phyloP scores from a whole-genome alignment of 345 rosid genomes.

The Lenwebbia sp. region DNA sequence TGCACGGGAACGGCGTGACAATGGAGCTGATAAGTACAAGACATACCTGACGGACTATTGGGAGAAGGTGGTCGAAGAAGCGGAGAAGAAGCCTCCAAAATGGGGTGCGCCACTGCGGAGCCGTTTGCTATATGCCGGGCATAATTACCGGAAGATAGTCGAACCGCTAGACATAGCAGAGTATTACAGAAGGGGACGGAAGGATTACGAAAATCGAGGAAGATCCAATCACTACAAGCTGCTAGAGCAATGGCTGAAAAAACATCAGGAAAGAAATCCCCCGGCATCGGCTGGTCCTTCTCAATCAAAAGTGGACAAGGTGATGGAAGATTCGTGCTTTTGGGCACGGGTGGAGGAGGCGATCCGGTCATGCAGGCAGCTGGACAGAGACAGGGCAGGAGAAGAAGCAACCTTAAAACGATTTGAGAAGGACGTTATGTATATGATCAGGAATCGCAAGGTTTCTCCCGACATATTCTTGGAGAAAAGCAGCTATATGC shows the following conservation, averaged over 20 bases:
- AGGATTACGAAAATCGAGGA: slow-evolving; percentile 20
- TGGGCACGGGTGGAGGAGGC: slow-evolving; percentile 83
- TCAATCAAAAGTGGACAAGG: neutral
- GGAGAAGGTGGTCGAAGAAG: slow-evolving; percentile 35
- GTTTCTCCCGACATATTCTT: neutral
- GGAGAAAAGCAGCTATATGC: neutral
- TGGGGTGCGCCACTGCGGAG: slow-evolving; percentile 9
- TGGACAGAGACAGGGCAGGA: neutral
- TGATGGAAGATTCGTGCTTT: slow-evolving; percentile 65
- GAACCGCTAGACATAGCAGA: slow-evolving; percentile 80
- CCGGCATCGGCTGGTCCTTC: neutral
- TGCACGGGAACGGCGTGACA: neutral
- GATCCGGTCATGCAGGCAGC: slow-evolving; percentile 6
- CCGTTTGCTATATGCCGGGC: slow-evolving; percentile 32
- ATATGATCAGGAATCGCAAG: neutral
- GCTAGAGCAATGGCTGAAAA: slow-evolving; percentile 39
- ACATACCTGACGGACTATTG: slow-evolving; percentile 29
- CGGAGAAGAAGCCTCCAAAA: slow-evolving; percentile 36
- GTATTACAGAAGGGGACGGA: slow-evolving; percentile 1
- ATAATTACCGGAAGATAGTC: slow-evolving; percentile 47
- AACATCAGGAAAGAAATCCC: neutral
- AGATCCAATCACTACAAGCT: slow-evolving; percentile 32
- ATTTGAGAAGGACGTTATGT: neutral
- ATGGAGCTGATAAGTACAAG: neutral
- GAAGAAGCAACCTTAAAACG: too few relatives aligned